Percentiles rank a stretch among this genome's conserved stretches.
These are phyloP conservation scores for Phytophthora ramorum DNA, from an alignment of 352 stramenopile genomes.

Conservation along the genomic window DNA sequence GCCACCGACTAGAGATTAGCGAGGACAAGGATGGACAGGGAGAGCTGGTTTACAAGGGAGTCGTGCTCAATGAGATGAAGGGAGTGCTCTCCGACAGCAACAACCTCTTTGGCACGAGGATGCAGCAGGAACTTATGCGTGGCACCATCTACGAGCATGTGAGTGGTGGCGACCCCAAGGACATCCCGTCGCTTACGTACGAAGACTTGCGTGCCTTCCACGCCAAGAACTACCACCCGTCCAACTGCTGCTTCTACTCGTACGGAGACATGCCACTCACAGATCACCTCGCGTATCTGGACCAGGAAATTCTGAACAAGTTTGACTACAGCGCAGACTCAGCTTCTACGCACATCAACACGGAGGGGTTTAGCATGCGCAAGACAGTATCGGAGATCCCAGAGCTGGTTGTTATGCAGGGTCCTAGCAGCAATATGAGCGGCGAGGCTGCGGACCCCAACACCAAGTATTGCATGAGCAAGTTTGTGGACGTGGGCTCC, in stretches of 20 bases:
- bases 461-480: conserved; percentile 81
- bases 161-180: conserved; percentile 74
- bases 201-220: conserved; percentile 85
- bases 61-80: conserved; percentile 99
- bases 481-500: conserved; percentile 71
- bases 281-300: conserved; percentile 78
- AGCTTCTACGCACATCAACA: conserved; percentile 54
- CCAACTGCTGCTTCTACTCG: conserved; percentile 91
- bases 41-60: conserved; percentile 85
- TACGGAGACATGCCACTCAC: conserved; percentile 88
- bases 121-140: conserved; percentile 94
- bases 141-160: conserved; percentile 87
- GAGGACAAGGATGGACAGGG: conserved; percentile 42
- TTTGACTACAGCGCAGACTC: conserved; percentile 71
- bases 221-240: conserved; percentile 87
- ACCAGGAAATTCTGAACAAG: conserved; percentile 68
- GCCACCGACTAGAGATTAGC: conserved; percentile 73
- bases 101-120: conserved; percentile 90
- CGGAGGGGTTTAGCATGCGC: conserved; percentile 48
- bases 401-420: conserved; percentile 54
- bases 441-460: conserved; percentile 61
- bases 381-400: conserved; percentile 24
- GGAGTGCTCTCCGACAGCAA: conserved; percentile 96
- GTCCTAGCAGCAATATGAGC: conserved; percentile 70
- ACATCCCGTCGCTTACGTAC: conserved; percentile 83